Evolutionary conservation across 257 asterid species (phyloP).

Genomic region (Dorcoceras hygrometricum): DNA sequence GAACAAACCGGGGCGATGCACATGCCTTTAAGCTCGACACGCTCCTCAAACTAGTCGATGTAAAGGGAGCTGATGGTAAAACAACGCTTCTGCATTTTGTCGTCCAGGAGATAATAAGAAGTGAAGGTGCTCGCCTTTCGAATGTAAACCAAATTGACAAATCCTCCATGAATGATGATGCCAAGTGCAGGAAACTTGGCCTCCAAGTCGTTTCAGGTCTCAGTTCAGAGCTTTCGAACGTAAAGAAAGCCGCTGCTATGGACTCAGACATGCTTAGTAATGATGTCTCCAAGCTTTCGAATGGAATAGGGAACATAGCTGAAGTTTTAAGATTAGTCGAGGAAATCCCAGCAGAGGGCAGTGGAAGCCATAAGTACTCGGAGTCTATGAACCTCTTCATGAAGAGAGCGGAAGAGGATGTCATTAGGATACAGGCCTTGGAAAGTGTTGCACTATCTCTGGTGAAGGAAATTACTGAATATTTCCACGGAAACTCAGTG

Average conservation of each 20-base stretch:
- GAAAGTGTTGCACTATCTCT: constrained; percentile 73
- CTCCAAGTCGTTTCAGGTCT: constrained; percentile 81
- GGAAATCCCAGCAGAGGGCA: constrained; percentile 15
- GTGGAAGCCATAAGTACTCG: constrained; percentile 33
- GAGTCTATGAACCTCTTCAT: constrained; percentile 48
- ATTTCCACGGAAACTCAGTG: constrained; percentile 90
- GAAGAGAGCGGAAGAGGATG: constrained; percentile 76
- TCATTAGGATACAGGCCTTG: constrained; percentile 74
- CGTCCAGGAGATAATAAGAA: constrained; percentile 82
- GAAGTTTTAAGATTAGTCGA: constrained; percentile 44
- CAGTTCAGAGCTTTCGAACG: constrained; percentile 65
- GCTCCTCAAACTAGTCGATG: constrained; percentile 85
- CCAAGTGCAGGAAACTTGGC: constrained; percentile 73
- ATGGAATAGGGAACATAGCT: constrained; percentile 51
- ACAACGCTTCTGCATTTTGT: constrained; percentile 95
- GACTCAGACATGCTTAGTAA: constrained; percentile 73
- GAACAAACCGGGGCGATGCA: constrained; percentile 95
- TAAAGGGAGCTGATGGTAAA: constrained; percentile 94
- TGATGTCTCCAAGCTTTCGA: constrained; percentile 70
- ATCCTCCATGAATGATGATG: constrained; percentile 41
- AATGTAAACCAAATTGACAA: constrained; percentile 39
- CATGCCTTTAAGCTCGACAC: constrained; percentile 98
- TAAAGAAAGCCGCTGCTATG: constrained; percentile 93
- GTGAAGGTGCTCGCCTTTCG: constrained; percentile 81
- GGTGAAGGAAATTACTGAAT: constrained; percentile 93